Evolutionary conservation across 192 early-diverging fungal species (phyloP).

Genomic region (Dissophora ornata): DNA sequence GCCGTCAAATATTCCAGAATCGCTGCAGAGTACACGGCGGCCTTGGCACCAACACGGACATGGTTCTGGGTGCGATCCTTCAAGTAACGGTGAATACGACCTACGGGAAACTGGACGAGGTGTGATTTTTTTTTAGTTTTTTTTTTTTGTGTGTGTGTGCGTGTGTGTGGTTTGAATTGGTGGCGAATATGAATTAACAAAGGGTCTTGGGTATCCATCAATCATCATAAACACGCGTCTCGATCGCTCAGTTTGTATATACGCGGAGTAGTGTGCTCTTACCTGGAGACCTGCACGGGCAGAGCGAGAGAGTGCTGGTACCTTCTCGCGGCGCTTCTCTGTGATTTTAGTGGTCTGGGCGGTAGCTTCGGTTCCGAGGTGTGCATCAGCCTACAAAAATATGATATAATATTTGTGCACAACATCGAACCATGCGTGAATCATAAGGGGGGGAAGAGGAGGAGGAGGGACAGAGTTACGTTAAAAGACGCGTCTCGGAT

Average conservation of each 20-base stretch:
- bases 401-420: neutral
- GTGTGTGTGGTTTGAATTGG: too few relatives aligned
- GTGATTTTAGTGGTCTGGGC: constrained; percentile 31
- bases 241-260: too few relatives aligned
- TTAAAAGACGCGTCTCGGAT: constrained; percentile 10
- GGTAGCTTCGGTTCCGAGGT: constrained; percentile 52
- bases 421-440: neutral
- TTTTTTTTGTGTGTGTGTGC: too few relatives aligned
- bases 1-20: constrained; percentile 94
- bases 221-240: too few relatives aligned
- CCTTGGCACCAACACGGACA: constrained; percentile 89
- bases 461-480: neutral
- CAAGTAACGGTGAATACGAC: constrained; percentile 93
- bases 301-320: constrained; percentile 66
- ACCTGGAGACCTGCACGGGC: constrained; percentile 72
- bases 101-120: constrained; percentile 82
- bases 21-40: constrained; percentile 91
- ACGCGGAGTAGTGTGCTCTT: too few relatives aligned
- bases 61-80: constrained; percentile 84
- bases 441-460: neutral
- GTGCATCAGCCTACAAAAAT: constrained; percentile 48
- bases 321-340: constrained; percentile 60
- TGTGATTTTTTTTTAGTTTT: neutral
- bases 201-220: too few relatives aligned
- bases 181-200: too few relatives aligned